Percentiles rank a stretch among this genome's conserved stretches.
Conservation (phyloP, 1,284 basidiomycete species). For the Vanrija humicola region DNA sequence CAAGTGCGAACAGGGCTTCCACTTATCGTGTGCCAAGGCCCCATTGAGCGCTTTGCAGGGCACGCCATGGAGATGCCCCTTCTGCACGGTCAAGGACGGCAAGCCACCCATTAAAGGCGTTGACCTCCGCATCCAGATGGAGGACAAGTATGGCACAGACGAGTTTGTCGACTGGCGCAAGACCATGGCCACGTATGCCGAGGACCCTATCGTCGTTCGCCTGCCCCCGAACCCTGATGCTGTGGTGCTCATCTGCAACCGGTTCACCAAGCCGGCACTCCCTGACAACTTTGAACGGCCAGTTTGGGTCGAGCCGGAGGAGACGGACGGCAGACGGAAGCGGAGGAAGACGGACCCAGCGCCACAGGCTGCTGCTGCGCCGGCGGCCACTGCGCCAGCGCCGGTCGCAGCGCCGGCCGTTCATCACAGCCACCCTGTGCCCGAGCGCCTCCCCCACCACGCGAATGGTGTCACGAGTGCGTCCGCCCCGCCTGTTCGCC, state of each 20-base stretch:
- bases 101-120: constrained; percentile 28
- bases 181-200: constrained; percentile 31
- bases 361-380: neutral
- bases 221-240: constrained; percentile 8
- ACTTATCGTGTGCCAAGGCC: constrained; percentile 36
- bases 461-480: neutral
- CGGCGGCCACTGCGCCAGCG: neutral
- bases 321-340: constrained; percentile 7
- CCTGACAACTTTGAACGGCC: constrained; percentile 17
- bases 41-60: constrained; percentile 17
- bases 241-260: constrained; percentile 5
- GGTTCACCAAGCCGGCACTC: constrained; percentile 6
- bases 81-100: constrained; percentile 51
- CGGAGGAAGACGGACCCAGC: constrained; percentile 8
- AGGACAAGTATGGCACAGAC: constrained; percentile 35
- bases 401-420: neutral
- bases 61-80: constrained; percentile 38
- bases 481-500: neutral
- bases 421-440: too few species aligned
- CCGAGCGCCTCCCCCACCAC: too few species aligned
- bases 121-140: constrained; percentile 35
- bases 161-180: constrained; percentile 39
- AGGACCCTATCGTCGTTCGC: constrained; percentile 16
- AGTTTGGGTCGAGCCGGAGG: constrained; percentile 6
- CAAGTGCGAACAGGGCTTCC: constrained; percentile 42